Conservation (phyloP, 2,329 filamentous ascomycete species). For the Ophiostoma himal-ulmi region DNA sequence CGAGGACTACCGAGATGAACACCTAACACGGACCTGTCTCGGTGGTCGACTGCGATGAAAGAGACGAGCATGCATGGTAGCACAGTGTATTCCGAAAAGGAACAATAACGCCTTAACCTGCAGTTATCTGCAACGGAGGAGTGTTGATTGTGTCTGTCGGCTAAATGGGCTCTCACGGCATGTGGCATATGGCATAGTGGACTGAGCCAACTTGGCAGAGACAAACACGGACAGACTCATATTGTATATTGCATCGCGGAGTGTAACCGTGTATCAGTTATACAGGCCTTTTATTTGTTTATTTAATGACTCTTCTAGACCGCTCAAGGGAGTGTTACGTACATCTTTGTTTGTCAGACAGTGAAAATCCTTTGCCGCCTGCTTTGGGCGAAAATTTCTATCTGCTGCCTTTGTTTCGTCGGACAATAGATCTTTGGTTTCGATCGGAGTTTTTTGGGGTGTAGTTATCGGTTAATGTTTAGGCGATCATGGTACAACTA, state of each 20-base stretch:
- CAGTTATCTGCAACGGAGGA: neutral
- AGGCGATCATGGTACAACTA: no score
- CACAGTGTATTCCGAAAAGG: neutral
- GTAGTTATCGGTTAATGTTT: no score
- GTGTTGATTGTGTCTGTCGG: neutral
- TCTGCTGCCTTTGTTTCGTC: no score
- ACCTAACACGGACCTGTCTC: neutral
- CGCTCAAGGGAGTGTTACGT: no score
- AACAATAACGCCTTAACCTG: neutral
- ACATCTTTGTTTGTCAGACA: no score
- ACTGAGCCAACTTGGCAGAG: neutral
- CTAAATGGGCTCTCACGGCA: neutral
- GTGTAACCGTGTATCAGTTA: neutral
- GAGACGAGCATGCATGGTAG: neutral
- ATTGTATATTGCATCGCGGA: neutral
- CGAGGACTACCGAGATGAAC: conserved; percentile 9
- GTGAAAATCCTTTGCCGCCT: no score
- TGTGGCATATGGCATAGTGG: neutral
- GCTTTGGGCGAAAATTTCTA: no score
- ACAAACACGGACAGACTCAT: neutral
- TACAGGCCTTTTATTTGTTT: neutral
- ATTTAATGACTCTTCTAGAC: no score
- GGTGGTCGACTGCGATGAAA: neutral
- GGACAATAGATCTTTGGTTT: no score
- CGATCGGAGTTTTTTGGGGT: no score